A percentile compares a stretch with the other conserved stretches of the same genome.
These are phyloP conservation scores for Epithele typhae DNA, from an alignment of 768 basidiomycete genomes.

Conservation along the genomic window DNA sequence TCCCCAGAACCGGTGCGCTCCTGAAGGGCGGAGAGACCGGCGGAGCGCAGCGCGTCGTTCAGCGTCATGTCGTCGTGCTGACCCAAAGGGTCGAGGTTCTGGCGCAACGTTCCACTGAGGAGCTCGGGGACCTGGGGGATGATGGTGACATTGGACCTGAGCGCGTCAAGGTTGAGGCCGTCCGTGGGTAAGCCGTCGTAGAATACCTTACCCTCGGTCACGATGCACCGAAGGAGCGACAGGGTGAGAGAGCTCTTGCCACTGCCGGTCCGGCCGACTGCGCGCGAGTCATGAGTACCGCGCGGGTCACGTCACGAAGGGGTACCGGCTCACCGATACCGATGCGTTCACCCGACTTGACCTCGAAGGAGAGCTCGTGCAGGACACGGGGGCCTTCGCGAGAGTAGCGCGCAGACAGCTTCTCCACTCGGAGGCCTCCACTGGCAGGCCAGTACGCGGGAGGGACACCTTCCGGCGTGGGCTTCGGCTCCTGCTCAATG, in stretches of 20 bases:
- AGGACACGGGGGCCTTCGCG: slow-evolving; percentile 54
- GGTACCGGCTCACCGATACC: slow-evolving; percentile 40
- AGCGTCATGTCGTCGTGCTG: slow-evolving; percentile 50
- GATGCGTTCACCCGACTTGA: slow-evolving; percentile 54
- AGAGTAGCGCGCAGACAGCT: slow-evolving; percentile 47
- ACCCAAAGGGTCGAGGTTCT: slow-evolving; percentile 58
- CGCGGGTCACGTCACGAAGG: background rate
- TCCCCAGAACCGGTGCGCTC: slow-evolving; percentile 33
- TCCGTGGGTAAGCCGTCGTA: slow-evolving; percentile 47
- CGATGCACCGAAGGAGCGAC: slow-evolving; percentile 50
- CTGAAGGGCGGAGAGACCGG: slow-evolving; percentile 42
- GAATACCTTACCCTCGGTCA: slow-evolving; percentile 45
- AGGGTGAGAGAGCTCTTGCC: slow-evolving; percentile 53
- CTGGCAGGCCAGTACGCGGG: slow-evolving; percentile 64
- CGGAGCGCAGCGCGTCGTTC: slow-evolving; percentile 43
- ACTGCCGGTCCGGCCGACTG: slow-evolving; percentile 57
- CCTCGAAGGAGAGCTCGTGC: slow-evolving; percentile 45
- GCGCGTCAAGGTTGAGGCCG: slow-evolving; percentile 46
- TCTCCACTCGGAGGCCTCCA: slow-evolving; percentile 48
- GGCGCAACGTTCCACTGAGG: slow-evolving; percentile 50
- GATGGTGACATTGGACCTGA: slow-evolving; percentile 52
- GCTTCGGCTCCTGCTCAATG: slow-evolving; percentile 51
- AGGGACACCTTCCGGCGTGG: slow-evolving; percentile 39
- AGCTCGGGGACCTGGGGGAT: slow-evolving; percentile 56
- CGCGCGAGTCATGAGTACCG: background rate